These are phyloP conservation scores for Daldinia caldariorum DNA, from an alignment of 495 filamentous ascomycete genomes.

Conservation along the genomic window DNA sequence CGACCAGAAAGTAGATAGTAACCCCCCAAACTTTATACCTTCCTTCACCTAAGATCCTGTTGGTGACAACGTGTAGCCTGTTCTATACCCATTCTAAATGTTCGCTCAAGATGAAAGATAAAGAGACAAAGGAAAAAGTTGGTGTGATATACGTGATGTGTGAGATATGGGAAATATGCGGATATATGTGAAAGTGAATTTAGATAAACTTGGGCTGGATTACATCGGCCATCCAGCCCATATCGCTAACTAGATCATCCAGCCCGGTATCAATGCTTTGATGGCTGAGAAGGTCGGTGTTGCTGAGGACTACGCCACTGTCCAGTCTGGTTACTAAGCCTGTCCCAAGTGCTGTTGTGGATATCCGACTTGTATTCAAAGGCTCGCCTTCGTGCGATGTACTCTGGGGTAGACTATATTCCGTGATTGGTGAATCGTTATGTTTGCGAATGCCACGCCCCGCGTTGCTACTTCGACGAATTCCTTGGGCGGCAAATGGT, in stretches of 20 bases:
- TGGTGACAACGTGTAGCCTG: conserved; percentile 34
- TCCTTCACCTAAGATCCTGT: conserved; percentile 15
- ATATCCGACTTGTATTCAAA: conserved; percentile 17
- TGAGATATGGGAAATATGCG: not conserved
- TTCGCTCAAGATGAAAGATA: conserved; percentile 8
- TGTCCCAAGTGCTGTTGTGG: conserved; percentile 38
- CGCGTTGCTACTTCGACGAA: conserved; percentile 6
- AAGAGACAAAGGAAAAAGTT: conserved; percentile 4
- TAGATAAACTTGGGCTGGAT: conserved; percentile 47
- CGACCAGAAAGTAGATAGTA: conserved; percentile 11
- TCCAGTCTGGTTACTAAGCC: conserved; percentile 44
- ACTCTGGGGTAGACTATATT: conserved; percentile 55
- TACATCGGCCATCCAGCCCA: conserved; percentile 59
- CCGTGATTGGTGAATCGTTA: conserved; percentile 48
- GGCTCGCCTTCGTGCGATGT: conserved; percentile 41
- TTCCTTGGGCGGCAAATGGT: conserved; percentile 30
- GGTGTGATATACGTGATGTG: not conserved
- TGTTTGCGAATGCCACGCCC: conserved; percentile 31
- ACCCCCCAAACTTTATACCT: conserved; percentile 30
- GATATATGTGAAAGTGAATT: conserved; percentile 14
- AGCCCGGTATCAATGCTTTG: conserved; percentile 53
- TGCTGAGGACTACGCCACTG: conserved; percentile 42
- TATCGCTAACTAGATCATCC: conserved; percentile 55
- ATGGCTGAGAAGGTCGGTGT: conserved; percentile 44
- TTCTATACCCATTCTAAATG: conserved; percentile 11